phyloP scores from a whole-genome alignment of 257 asterid species.

The Marsdenia floribunda region DNA sequence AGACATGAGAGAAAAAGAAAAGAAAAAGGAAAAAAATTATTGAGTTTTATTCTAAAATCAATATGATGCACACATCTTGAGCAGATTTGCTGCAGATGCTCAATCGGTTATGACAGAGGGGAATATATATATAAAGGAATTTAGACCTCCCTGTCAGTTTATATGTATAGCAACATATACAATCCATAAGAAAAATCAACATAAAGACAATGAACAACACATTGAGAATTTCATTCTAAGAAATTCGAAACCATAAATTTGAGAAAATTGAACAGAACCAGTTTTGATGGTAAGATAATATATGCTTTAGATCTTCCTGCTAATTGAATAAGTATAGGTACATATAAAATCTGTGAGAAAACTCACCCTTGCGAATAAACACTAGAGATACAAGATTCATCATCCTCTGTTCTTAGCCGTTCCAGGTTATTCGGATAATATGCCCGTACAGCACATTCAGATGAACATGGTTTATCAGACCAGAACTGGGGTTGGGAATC shows the following conservation, averaged over 20 bases:
- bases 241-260: not conserved
- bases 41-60: not conserved
- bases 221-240: not conserved
- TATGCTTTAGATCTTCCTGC: slow-evolving; percentile 3
- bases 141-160: slow-evolving; percentile 1
- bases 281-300: not conserved
- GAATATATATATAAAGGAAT: not conserved
- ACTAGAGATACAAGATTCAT: slow-evolving; percentile 46
- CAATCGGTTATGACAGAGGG: not conserved
- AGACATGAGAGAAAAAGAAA: no score
- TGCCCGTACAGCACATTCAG: slow-evolving; percentile 39
- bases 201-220: not conserved
- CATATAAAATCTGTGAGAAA: not conserved
- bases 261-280: not conserved
- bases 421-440: slow-evolving; percentile 34
- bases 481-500: slow-evolving; percentile 39
- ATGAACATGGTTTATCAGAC: slow-evolving; percentile 39
- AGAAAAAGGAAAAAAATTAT: not conserved
- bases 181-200: not conserved
- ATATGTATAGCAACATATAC: not conserved
- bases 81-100: not conserved
- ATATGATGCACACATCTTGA: not conserved
- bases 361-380: slow-evolving; percentile 76
- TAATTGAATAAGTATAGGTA: not conserved
- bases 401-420: slow-evolving; percentile 41